These are phyloP conservation scores for Stevia rebaudiana DNA, from an alignment of 140 eudicot species.

Conservation along the genomic window DNA sequence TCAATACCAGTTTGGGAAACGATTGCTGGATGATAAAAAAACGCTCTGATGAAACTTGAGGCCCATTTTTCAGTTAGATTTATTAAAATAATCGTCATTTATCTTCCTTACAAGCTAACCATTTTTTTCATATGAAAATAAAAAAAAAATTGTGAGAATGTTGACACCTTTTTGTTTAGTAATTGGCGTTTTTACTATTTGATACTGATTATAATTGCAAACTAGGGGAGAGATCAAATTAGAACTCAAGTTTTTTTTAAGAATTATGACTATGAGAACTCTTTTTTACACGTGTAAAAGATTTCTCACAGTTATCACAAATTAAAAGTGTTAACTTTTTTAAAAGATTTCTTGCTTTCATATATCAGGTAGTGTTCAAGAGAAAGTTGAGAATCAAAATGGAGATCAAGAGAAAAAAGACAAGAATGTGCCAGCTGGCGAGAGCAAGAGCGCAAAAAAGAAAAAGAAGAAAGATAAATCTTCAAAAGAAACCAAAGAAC, in stretches of 20 bases:
- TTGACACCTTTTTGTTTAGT: background rate
- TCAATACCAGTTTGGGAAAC: background rate
- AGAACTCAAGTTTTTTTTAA: no score
- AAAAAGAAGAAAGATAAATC: slow-evolving; percentile 89
- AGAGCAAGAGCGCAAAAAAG: slow-evolving; percentile 69
- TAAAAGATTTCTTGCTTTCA: background rate
- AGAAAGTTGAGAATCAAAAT: slow-evolving; percentile 42
- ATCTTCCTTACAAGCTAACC: background rate
- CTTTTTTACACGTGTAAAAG: no score
- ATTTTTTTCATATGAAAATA: background rate
- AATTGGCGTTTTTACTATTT: no score
- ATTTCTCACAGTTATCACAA: no score
- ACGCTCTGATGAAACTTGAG: no score
- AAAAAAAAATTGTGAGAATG: background rate
- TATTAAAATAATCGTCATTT: background rate
- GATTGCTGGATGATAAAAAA: no score
- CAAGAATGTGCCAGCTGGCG: slow-evolving; percentile 34
- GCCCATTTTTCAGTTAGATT: background rate
- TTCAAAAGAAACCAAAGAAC: slow-evolving; percentile 57
- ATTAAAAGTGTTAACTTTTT: background rate
- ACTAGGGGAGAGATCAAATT: no score
- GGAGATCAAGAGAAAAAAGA: slow-evolving; percentile 69
- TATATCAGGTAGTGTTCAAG: slow-evolving; percentile 45
- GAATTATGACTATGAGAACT: no score
- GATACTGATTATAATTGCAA: no score